A percentile compares a stretch with the other conserved stretches of the same genome.
Conservation (phyloP, 306 rosid species). For the Canavalia ensiformis region DNA sequence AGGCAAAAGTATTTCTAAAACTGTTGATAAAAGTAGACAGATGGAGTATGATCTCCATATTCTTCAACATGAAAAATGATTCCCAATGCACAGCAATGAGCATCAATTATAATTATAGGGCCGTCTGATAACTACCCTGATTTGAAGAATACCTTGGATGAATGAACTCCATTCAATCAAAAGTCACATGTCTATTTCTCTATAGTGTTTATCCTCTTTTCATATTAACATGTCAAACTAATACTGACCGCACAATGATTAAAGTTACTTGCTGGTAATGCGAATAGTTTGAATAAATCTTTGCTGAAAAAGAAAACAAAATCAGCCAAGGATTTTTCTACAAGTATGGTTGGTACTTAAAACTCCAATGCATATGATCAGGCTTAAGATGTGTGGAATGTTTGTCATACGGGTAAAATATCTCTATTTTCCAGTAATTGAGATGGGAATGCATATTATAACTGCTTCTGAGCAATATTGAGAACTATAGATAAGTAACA, state of each 20-base stretch:
- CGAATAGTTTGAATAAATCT: background rate
- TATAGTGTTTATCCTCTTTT: background rate
- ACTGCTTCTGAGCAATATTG: slow-evolving; percentile 8
- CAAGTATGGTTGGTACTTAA: background rate
- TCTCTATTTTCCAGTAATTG: slow-evolving; percentile 7
- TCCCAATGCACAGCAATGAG: slow-evolving; percentile 7
- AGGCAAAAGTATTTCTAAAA: background rate
- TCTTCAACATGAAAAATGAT: slow-evolving; percentile 5
- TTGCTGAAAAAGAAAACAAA: slow-evolving; percentile 15
- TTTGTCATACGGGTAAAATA: slow-evolving; percentile 24
- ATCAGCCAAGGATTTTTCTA: background rate
- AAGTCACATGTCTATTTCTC: background rate
- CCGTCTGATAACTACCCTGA: background rate
- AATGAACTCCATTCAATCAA: background rate
- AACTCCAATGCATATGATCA: slow-evolving; percentile 1
- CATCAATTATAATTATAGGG: background rate
- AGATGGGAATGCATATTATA: slow-evolving; percentile 23
- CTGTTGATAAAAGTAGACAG: background rate
- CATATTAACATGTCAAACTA: slow-evolving; percentile 12
- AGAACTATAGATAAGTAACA: slow-evolving; percentile 19
- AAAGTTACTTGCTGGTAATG: slow-evolving; percentile 14
- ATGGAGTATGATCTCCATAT: background rate
- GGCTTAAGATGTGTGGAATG: slow-evolving; percentile 32
- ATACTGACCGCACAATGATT: background rate
- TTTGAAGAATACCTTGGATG: background rate